Percentiles rank a stretch among this genome's conserved stretches.
Evolutionary conservation across 2,329 filamentous ascomycete species (phyloP).

Genomic region (Zasmidium cellare): DNA sequence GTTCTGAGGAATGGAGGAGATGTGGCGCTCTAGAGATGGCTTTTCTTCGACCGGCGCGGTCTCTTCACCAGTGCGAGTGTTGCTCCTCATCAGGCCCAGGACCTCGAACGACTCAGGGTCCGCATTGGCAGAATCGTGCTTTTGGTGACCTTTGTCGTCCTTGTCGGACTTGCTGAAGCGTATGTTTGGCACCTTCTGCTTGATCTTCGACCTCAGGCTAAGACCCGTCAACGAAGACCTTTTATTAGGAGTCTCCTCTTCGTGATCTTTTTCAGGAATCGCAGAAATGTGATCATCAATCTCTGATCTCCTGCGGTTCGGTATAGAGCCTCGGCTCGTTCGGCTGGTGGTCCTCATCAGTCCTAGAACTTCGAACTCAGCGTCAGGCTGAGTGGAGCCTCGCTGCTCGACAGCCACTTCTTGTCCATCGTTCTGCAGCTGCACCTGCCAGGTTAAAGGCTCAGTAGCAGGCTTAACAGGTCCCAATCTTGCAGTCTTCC

Average conservation of each 20-base stretch:
- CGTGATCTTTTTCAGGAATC: background rate
- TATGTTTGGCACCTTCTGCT: background rate
- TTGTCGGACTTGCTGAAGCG: background rate
- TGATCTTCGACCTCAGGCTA: background rate
- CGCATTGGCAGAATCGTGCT: background rate
- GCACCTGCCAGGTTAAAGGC: background rate
- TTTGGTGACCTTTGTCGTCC: background rate
- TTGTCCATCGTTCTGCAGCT: background rate
- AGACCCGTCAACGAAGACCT: background rate
- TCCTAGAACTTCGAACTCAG: slow-evolving; percentile 13
- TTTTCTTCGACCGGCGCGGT: background rate
- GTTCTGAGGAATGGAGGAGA: background rate
- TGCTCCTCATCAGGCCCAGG: background rate
- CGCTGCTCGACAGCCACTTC: background rate
- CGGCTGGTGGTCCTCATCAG: slow-evolving; percentile 2
- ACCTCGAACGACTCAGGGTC: background rate
- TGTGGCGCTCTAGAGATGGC: background rate
- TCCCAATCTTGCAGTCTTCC: no score
- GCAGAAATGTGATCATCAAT: background rate
- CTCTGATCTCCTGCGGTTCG: background rate
- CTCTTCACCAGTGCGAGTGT: background rate
- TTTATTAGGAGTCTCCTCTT: background rate
- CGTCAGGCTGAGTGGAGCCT: background rate
- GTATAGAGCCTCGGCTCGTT: background rate
- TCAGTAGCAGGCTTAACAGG: background rate